Evolutionary conservation across 352 stramenopile genomes (phyloP).

Genomic region (Globisporangium nagaii): DNA sequence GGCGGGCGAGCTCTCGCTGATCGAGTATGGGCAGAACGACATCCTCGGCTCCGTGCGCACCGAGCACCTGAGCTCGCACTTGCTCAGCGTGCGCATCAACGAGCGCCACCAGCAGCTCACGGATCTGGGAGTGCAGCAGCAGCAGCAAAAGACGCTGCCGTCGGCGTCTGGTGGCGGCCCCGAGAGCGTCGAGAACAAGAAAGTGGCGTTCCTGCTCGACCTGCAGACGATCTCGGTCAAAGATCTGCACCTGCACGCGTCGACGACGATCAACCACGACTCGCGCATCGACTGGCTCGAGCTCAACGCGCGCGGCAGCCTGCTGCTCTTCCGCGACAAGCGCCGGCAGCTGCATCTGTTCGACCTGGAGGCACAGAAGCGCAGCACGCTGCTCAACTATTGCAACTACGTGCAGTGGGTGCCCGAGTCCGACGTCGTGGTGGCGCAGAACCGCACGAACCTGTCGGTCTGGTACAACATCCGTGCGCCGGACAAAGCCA

Average conservation of each 20-base stretch:
- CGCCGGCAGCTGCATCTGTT: constrained; percentile 89
- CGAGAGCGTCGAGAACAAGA: constrained; percentile 83
- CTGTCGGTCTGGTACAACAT: constrained; percentile 97
- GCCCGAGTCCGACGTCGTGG: constrained; percentile 92
- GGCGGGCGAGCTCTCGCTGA: constrained; percentile 88
- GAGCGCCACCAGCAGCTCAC: constrained; percentile 47
- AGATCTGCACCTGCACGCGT: constrained; percentile 68
- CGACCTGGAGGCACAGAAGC: constrained; percentile 83
- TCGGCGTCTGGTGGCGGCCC: constrained; percentile 3
- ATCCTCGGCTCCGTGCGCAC: constrained; percentile 88
- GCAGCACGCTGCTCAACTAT: constrained; percentile 90
- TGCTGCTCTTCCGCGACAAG: constrained; percentile 93
- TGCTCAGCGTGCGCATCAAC: constrained; percentile 92
- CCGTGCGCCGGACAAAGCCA: constrained; percentile 89
- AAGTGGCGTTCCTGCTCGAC: constrained; percentile 92
- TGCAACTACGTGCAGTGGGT: constrained; percentile 97
- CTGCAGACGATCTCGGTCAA: constrained; percentile 90
- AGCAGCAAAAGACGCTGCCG: constrained; percentile 20
- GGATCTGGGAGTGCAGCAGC: constrained; percentile 20
- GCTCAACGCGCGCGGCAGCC: constrained; percentile 86
- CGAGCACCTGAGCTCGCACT: constrained; percentile 87
- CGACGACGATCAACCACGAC: constrained; percentile 90
- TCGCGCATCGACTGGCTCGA: constrained; percentile 93
- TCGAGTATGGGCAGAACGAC: constrained; percentile 94
- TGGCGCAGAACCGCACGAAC: constrained; percentile 90